Evolutionary conservation across 2,329 filamentous ascomycete species (phyloP).

Genomic region (Trichoderma sp.): DNA sequence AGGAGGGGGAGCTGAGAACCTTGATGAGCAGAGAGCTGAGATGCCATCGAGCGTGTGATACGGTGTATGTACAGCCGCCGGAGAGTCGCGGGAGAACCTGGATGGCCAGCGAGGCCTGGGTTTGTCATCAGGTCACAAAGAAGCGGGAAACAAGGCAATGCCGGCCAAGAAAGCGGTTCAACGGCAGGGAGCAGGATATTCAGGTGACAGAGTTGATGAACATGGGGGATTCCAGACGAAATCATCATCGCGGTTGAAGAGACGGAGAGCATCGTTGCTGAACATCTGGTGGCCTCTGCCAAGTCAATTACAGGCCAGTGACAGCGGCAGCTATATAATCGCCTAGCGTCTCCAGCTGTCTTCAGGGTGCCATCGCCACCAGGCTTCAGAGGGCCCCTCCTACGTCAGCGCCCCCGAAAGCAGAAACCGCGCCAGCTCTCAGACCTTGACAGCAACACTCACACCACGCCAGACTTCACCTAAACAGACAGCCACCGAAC

Average conservation of each 20-base stretch:
- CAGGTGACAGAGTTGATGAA: not conserved
- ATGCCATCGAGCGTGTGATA: not conserved
- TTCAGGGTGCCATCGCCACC: not conserved
- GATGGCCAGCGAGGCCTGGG: not conserved
- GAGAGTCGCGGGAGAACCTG: slow-evolving; percentile 16
- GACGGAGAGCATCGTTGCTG: not conserved
- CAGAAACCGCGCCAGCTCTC: not conserved
- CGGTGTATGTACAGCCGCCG: not conserved
- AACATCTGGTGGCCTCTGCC: not conserved
- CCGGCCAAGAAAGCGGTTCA: not conserved
- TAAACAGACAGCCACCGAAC: not conserved
- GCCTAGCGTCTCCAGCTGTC: not conserved
- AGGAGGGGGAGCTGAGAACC: slow-evolving; percentile 1
- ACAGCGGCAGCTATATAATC: not conserved
- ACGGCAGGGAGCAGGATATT: not conserved
- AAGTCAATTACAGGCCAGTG: not conserved
- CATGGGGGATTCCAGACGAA: not conserved
- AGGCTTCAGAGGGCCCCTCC: not conserved
- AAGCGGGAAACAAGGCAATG: not conserved
- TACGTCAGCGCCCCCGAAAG: slow-evolving; percentile 21
- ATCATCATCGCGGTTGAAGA: not conserved
- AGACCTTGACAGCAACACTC: not conserved
- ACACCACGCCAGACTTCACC: not conserved
- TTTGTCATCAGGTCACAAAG: slow-evolving; percentile 5
- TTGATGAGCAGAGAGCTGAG: slow-evolving; percentile 7